Evolutionary conservation across 2,329 filamentous ascomycete species (phyloP), one percentile per base, ranked within the genome.

Genomic region (Talaromyces albobiverticillius): DNA sequence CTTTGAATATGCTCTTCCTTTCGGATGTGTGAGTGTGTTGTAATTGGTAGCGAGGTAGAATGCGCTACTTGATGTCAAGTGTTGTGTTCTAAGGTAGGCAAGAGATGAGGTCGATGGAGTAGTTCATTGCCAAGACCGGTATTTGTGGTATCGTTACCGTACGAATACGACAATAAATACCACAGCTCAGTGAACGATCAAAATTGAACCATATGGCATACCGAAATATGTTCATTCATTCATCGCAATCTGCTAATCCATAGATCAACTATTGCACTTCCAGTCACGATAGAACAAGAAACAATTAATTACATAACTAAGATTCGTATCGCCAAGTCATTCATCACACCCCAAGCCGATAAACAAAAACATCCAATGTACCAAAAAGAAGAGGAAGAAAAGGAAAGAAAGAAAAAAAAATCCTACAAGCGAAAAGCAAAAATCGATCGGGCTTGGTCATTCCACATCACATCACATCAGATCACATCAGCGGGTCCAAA

Each of bases 401-500:
- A 20, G 16, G 25, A 32, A 42, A 14, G 42, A 10, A 36, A 32
- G 40, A n/a, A 41, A 29, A 34, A 22, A 38, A 52, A 38, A 40
- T 47, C 26, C 18, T 54, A 54, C 43, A 47, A n/a, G 41, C n/a
- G 34, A 42, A 41, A 43, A 31, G n/a, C n/a, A 38, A 38, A 45
- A 46, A 40, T 46, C 31, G 23, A 45, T 22, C 36, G 14, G 31
- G 32, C 32, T 40, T 38, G 41, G 49, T 46, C 50, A 52, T 52
- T 46, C 40, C 50, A 52, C 50, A 42, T 52, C 41, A 38, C 49
- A 38, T 51, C 40, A 31, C 41, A 26, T 51, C 26, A 51, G 38
- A 42, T 55, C 47, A 47, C 53, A 54, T 50, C 46, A 51, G 31
- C 34, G 38, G n/a, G 46, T 46, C 46, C 53, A 55, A 55, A 46